A percentile compares a stretch with the other conserved stretches of the same genome.
Evolutionary conservation across 352 stramenopile genomes (phyloP).

Genomic region (Phytophthora capsici): DNA sequence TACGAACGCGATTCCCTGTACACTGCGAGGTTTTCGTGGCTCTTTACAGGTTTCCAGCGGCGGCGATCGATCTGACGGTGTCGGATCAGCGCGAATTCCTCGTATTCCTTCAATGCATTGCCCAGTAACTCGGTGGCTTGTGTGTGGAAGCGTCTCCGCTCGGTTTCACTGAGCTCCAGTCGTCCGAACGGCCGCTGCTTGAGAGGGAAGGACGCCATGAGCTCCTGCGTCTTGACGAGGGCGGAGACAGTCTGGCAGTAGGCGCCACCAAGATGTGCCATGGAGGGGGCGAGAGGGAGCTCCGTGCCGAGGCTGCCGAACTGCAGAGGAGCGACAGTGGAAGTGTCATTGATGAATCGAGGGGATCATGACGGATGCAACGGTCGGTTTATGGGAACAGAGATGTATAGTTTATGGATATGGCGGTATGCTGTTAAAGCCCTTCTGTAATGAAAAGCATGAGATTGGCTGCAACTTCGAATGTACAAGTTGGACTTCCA

Average conservation of each 20-base stretch:
- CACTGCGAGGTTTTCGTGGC: conserved; percentile 36
- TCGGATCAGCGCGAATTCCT: conserved; percentile 40
- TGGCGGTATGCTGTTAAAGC: background rate
- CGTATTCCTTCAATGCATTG: conserved; percentile 37
- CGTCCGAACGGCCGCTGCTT: conserved; percentile 35
- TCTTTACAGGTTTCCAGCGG: conserved; percentile 46
- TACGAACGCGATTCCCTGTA: conserved; percentile 44
- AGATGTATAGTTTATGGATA: background rate
- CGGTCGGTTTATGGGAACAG: background rate
- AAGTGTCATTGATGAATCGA: conserved; percentile 26
- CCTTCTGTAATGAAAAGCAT: background rate
- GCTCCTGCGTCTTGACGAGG: conserved; percentile 11
- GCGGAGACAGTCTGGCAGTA: conserved; percentile 26
- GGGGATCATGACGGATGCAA: conserved; percentile 14
- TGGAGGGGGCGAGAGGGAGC: conserved; percentile 3
- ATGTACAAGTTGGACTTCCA: too few species aligned
- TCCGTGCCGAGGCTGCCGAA: background rate
- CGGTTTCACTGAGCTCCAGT: conserved; percentile 35
- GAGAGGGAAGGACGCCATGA: conserved; percentile 39
- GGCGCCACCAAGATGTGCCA: conserved; percentile 36
- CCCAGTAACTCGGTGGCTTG: conserved; percentile 42
- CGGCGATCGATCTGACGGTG: conserved; percentile 42
- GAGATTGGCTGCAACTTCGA: background rate
- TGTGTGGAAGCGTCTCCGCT: conserved; percentile 36
- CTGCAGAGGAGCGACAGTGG: conserved; percentile 33